Evolutionary conservation across 2,329 filamentous ascomycete species (phyloP).

Genomic region (Epichloe hybrida): DNA sequence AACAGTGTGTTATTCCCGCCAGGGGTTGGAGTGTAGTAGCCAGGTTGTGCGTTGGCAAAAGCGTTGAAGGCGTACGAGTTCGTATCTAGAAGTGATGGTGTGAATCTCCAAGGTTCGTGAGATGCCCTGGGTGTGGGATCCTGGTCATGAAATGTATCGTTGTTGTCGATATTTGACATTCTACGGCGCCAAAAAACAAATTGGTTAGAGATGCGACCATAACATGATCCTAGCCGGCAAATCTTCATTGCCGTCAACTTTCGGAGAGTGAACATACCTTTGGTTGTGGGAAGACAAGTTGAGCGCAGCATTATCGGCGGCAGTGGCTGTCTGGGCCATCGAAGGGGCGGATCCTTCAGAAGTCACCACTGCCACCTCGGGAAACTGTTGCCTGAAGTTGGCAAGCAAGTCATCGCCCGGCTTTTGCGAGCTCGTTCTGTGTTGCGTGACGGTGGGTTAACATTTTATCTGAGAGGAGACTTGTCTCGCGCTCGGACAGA

Average conservation of each 20-base stretch:
- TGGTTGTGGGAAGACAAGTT: conserved; percentile 12
- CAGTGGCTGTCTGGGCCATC: conserved; percentile 21
- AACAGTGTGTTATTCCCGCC: conserved; percentile 70
- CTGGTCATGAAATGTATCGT: conserved; percentile 44
- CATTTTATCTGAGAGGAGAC: background rate
- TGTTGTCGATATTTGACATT: conserved; percentile 12
- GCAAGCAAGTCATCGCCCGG: conserved; percentile 69
- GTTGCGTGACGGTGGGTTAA: conserved; percentile 2
- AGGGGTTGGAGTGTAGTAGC: conserved; percentile 80
- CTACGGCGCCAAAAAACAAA: conserved; percentile 6
- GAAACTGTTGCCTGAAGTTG: conserved; percentile 72
- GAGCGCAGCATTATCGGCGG: conserved; percentile 13
- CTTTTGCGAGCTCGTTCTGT: conserved; percentile 64
- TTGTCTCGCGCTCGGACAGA: background rate
- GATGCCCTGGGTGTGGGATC: conserved; percentile 72
- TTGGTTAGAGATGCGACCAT: background rate
- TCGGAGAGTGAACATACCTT: conserved; percentile 13
- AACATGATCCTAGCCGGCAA: background rate
- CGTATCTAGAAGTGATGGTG: conserved; percentile 76
- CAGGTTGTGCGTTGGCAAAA: conserved; percentile 67
- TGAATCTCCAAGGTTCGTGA: conserved; percentile 76
- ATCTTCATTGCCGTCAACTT: background rate
- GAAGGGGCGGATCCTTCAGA: conserved; percentile 27
- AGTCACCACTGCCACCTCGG: conserved; percentile 49
- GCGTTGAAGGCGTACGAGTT: conserved; percentile 68